Conservation (phyloP, 306 rosid genomes). For the Malus fusca region DNA sequence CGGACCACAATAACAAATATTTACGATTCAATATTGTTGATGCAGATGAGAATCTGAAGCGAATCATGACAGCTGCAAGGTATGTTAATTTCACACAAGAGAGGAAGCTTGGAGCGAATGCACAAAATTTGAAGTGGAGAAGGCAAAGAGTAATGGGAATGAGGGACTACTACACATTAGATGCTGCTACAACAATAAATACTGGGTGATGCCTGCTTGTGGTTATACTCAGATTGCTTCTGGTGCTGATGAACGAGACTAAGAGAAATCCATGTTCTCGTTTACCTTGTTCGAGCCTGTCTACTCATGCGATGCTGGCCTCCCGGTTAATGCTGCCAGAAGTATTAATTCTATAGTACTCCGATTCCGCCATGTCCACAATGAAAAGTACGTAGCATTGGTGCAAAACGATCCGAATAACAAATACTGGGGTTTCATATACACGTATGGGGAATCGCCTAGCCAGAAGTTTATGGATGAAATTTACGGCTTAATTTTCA, state of each 20-base stretch:
- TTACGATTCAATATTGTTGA: background rate
- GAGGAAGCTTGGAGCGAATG: background rate
- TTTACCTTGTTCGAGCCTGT: slow-evolving; percentile 9
- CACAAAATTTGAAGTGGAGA: slow-evolving; percentile 4
- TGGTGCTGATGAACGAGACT: background rate
- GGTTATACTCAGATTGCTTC: background rate
- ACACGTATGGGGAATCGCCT: background rate
- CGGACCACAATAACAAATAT: background rate
- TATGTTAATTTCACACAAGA: background rate
- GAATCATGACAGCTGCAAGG: background rate
- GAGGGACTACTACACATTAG: background rate
- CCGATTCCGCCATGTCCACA: slow-evolving; percentile 1
- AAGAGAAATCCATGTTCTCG: background rate
- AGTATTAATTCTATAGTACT: background rate
- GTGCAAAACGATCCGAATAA: no score
- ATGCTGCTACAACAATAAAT: slow-evolving; percentile 20
- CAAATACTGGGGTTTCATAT: no score
- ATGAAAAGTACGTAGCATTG: background rate
- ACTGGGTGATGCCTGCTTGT: background rate
- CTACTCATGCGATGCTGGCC: background rate
- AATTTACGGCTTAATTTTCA: no score
- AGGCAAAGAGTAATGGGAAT: background rate
- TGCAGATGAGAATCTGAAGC: background rate
- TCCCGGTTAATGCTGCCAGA: no score
- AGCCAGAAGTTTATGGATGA: background rate